Evolutionary conservation across 1,284 basidiomycete genomes (phyloP).

Genomic region (Apiotrichum akiyoshidainum): DNA sequence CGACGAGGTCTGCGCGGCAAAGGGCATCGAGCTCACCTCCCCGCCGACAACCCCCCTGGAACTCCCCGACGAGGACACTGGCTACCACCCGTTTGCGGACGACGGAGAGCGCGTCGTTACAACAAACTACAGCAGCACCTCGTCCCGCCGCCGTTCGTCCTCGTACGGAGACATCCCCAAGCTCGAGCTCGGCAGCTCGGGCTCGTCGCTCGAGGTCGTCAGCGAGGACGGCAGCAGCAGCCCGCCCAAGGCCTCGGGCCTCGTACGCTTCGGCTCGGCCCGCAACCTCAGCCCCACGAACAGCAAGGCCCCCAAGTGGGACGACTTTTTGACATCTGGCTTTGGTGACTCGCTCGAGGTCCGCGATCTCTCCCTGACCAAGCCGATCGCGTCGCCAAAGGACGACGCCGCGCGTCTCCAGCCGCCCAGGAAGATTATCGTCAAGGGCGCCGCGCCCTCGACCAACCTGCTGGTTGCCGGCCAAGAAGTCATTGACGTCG

Average conservation of each 20-base stretch:
- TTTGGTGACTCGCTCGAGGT: slow-evolving; percentile 23
- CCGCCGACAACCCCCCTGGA: slow-evolving; percentile 2
- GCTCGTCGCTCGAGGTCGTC: background rate
- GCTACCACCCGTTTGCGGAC: slow-evolving; percentile 24
- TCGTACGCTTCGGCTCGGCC: slow-evolving; percentile 9
- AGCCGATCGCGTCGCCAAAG: slow-evolving; percentile 3
- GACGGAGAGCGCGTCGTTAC: slow-evolving; percentile 4
- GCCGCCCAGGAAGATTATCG: slow-evolving; percentile 9
- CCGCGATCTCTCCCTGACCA: slow-evolving; percentile 11
- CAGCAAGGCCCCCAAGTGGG: slow-evolving; percentile 16
- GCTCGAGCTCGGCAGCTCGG: background rate
- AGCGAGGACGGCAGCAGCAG: background rate
- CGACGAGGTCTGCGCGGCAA: slow-evolving; percentile 7
- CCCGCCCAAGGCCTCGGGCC: background rate
- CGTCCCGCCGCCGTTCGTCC: slow-evolving; percentile 21
- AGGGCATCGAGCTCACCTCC: slow-evolving; percentile 14
- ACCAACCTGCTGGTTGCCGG: slow-evolving; percentile 10
- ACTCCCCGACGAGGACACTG: slow-evolving; percentile 6
- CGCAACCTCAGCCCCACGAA: slow-evolving; percentile 8
- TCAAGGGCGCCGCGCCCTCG: background rate
- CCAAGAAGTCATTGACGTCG: slow-evolving; percentile 33
- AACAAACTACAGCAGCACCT: background rate
- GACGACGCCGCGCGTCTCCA: background rate
- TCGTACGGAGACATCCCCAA: slow-evolving; percentile 20
- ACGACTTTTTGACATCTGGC: slow-evolving; percentile 24